phyloP scores from a whole-genome alignment of 768 basidiomycete genomes.

The Amanita rubescens region DNA sequence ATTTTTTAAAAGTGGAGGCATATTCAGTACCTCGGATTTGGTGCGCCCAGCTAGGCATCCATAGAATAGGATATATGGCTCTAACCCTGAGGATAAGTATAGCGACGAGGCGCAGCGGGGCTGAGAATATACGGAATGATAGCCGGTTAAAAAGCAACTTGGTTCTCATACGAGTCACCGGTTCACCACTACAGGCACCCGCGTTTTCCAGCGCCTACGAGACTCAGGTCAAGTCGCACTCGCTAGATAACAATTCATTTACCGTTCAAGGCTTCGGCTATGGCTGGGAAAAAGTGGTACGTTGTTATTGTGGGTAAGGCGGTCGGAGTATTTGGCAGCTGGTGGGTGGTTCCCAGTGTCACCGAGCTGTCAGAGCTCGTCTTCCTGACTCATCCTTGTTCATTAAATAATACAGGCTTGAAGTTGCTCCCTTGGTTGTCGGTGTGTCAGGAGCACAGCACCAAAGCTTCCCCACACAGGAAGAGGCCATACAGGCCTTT shows the following conservation, averaged over 20 bases:
- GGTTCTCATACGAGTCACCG: background rate
- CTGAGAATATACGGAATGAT: background rate
- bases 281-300: constrained; percentile 28
- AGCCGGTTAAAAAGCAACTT: background rate
- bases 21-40: no score
- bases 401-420: constrained; percentile 30
- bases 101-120: background rate
- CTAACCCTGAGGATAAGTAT: background rate
- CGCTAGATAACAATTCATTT: background rate
- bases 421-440: constrained; percentile 35
- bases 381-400: no score
- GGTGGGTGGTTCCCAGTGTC: constrained; percentile 17
- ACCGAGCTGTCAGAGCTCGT: background rate
- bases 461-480: constrained; percentile 35
- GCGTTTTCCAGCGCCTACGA: background rate
- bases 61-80: background rate
- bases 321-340: constrained; percentile 26
- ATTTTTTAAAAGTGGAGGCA: no score
- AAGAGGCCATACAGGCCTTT: constrained; percentile 32
- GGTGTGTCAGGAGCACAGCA: constrained; percentile 34
- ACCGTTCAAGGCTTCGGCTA: constrained; percentile 7
- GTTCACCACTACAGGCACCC: no score
- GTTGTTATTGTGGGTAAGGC: constrained; percentile 23
- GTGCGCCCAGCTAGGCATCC: no score
- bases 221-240: background rate